Evolutionary conservation across 306 rosid species (phyloP), one percentile per base, ranked within the genome.

Genomic region (Morella rubra): DNA sequence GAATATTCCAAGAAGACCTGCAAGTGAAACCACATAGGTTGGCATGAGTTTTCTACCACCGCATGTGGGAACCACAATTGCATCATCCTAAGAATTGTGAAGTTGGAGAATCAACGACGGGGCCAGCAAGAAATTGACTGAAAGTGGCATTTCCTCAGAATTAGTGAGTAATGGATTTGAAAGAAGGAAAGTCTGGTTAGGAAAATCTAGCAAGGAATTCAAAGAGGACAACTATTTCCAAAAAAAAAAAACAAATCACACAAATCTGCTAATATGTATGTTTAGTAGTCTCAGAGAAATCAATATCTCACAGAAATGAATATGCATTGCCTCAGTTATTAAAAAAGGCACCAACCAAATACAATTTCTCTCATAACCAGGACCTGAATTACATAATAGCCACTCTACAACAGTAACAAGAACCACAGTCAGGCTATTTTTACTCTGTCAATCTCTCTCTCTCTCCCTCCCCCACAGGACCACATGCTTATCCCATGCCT

Each of bases 1-100:
- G 94, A 45, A 75, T 87, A 91, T 76, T 87, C 94, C 88, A 89
- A 85, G 85, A 91, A 91, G 59, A 91, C 97, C 94, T 89, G 83
- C 81, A 86, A 27, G 53, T 52, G 72, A 81, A 85, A 74, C 77
- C 74, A 32, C 37, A 32, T 0, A 32, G 37, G 37, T 32, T 32
- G 37, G 37, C 37, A 32, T 32, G 37, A 32, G 37, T 32, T 32
- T 2, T 32, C 0, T 32, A 32, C 37, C 37, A 32, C 37, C 37
- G 37, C 3, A 2, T 32, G 37, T 32, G 37, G 37, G 37, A 32
- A 32, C 37, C 37, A 32, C 37, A 3, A 32, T 32, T 32, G 37
- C 37, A 32, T 32, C 37, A 32, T 32, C 37, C 37, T 32, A 32
- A 27, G 32, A 27, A 27, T 27, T 32, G 37, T 32, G 37, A 32